Evolutionary conservation across 495 filamentous ascomycete genomes (phyloP).

Genomic region (Penicillium longicatenatum): DNA sequence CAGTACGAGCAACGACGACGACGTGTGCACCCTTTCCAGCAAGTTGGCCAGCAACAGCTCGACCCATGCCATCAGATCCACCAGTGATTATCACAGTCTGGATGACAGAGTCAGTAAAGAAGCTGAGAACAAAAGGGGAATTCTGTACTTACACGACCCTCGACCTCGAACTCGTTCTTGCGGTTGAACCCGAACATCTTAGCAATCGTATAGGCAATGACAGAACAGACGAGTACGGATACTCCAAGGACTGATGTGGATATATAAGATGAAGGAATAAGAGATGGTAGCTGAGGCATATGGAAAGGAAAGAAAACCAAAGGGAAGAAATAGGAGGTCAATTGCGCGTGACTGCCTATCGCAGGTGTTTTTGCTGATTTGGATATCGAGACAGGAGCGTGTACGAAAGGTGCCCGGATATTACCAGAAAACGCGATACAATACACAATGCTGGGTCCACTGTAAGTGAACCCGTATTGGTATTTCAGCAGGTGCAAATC

Average conservation of each 20-base stretch:
- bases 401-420: constrained; percentile 5
- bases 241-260: constrained; percentile 36
- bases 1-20: constrained; percentile 78
- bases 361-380: constrained; percentile 1
- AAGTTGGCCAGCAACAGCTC: constrained; percentile 68
- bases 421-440: constrained; percentile 7
- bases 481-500: constrained; percentile 26
- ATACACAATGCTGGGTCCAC: neutral
- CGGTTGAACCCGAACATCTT: constrained; percentile 70
- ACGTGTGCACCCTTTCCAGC: constrained; percentile 84
- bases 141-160: constrained; percentile 68
- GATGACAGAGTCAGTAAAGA: constrained; percentile 16
- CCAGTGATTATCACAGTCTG: constrained; percentile 89
- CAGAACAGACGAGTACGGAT: constrained; percentile 46
- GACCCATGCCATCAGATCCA: constrained; percentile 91
- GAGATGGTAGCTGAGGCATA: constrained; percentile 34
- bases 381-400: constrained; percentile 15
- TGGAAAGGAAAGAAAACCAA: constrained; percentile 21
- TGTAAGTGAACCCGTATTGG: constrained; percentile 19
- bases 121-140: neutral
- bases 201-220: constrained; percentile 44
- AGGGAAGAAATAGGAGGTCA: constrained; percentile 5
- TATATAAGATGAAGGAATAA: constrained; percentile 27
- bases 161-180: constrained; percentile 75
- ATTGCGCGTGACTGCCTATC: constrained; percentile 10